Evolutionary conservation across 768 basidiomycete genomes (phyloP).

Genomic region (Auriscalpium orientale): DNA sequence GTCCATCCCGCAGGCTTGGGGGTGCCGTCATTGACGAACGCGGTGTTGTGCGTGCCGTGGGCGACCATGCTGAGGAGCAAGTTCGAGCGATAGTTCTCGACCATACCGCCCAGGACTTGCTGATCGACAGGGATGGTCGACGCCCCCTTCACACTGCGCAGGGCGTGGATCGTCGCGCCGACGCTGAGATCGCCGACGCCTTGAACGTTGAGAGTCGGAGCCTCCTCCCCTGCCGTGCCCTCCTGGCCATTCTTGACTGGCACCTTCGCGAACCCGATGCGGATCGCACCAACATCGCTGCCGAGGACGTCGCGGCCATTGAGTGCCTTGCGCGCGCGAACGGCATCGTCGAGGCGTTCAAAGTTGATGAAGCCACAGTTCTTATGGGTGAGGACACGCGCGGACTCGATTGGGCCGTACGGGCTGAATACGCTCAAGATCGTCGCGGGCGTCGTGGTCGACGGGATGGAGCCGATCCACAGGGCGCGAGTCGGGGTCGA

Average conservation of each 20-base stretch:
- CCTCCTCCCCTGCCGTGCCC: conserved; percentile 54
- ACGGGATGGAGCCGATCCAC: conserved; percentile 97
- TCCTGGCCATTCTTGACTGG: conserved; percentile 84
- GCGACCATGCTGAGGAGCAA: conserved; percentile 84
- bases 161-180: conserved; percentile 80
- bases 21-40: conserved; percentile 46
- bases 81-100: conserved; percentile 95
- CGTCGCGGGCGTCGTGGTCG: conserved; percentile 89
- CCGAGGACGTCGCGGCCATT: conserved; percentile 96
- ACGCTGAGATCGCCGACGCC: conserved; percentile 82
- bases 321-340: conserved; percentile 89
- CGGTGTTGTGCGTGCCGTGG: conserved; percentile 58
- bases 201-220: conserved; percentile 58
- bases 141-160: conserved; percentile 87
- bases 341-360: conserved; percentile 94
- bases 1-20: conserved; percentile 60
- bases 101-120: conserved; percentile 82
- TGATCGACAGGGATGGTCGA: conserved; percentile 87
- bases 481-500: conserved; percentile 90
- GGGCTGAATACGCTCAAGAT: conserved; percentile 95
- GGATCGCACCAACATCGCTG: conserved; percentile 91
- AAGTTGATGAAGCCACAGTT: conserved; percentile 98
- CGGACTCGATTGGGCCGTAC: conserved; percentile 96
- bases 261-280: conserved; percentile 95
- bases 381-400: conserved; percentile 93